Base-by-base conservation (phyloP, 768 basidiomycete species). In the Podaxis pistillaris region DNA sequence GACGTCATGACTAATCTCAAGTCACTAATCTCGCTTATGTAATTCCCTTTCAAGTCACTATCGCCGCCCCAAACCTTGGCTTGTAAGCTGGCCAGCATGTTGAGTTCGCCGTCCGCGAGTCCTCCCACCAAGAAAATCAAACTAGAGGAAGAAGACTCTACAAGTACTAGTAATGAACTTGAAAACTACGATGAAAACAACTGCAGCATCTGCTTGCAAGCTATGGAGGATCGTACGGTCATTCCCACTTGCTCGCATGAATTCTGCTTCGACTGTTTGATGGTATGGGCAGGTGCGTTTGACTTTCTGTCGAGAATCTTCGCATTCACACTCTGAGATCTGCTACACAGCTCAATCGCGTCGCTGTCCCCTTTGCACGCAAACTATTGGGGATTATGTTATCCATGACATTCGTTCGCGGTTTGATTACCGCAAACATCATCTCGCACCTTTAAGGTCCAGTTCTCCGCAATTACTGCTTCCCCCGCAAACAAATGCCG, bases 221-320 rank as follows among this genome's bases (percentile, higher is more conserved):
- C 76, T 11, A 78, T 95, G 56, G 77, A 81, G 13, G 93, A 97
- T 75, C 79, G 90, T 50, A 90, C 94, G 0, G 82, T 96, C 41
- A 79, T 96, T 26, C 92, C 94, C 1, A 81, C 79, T 7, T 97
- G 95, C 73, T 90, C 92, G 1, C 95, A 98, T 78, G 90, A 92
- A 69, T 96, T 96, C 70, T 98, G 95, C 69, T 96, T 96, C 66
- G 91, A 93, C 60, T 98, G 95, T 72, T 80, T 97, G 24, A 77
- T 90, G 52, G 75, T 94, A 1, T 96, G 94, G 95, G 84, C 90
- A 58, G 88, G 91, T 91, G 63, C 66, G 83, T 76, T n/a, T 22
- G n/a, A 28, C 19, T 49, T 46, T 46, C n/a, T 7, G n/a, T 15
- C 6, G 6, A 46, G 38, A 38, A 37, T 24, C 30, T 26, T 4